Conservation (phyloP, 1,284 basidiomycete genomes). For the Trichosporon inkin region DNA sequence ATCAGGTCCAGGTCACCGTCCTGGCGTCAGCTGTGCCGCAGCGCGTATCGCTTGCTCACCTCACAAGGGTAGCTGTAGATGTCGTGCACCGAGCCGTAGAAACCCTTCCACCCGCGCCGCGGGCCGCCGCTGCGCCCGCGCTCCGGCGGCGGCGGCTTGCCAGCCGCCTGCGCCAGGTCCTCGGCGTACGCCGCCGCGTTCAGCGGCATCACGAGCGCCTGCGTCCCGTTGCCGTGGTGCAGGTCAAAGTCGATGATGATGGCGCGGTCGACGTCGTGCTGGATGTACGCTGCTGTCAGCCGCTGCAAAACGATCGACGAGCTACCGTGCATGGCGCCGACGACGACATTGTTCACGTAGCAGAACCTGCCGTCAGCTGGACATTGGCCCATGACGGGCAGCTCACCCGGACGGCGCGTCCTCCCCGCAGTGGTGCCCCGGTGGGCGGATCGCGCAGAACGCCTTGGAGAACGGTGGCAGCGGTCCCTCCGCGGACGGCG, state of each 20-base stretch:
- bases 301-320: background rate
- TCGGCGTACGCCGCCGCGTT: constrained; percentile 78
- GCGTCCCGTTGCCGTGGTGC: constrained; percentile 93
- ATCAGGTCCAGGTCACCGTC: constrained; percentile 74
- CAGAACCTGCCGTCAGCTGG: constrained; percentile 58
- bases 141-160: constrained; percentile 42
- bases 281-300: constrained; percentile 63
- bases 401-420: constrained; percentile 70
- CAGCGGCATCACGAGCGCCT: constrained; percentile 83
- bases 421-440: constrained; percentile 88
- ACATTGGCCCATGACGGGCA: background rate
- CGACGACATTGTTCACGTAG: constrained; percentile 87
- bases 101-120: constrained; percentile 62
- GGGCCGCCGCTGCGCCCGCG: constrained; percentile 46
- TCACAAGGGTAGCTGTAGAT: constrained; percentile 87
- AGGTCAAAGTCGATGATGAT: constrained; percentile 91
- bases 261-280: constrained; percentile 71
- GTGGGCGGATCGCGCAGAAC: constrained; percentile 80
- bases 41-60: constrained; percentile 50
- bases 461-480: constrained; percentile 53
- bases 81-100: constrained; percentile 87
- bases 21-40: constrained; percentile 49
- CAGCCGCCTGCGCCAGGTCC: constrained; percentile 56
- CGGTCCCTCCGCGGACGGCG: constrained; percentile 19
- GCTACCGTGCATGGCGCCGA: constrained; percentile 83